Conservation (phyloP, 148 eudicot genomes). For the Euryodendron excelsum region DNA sequence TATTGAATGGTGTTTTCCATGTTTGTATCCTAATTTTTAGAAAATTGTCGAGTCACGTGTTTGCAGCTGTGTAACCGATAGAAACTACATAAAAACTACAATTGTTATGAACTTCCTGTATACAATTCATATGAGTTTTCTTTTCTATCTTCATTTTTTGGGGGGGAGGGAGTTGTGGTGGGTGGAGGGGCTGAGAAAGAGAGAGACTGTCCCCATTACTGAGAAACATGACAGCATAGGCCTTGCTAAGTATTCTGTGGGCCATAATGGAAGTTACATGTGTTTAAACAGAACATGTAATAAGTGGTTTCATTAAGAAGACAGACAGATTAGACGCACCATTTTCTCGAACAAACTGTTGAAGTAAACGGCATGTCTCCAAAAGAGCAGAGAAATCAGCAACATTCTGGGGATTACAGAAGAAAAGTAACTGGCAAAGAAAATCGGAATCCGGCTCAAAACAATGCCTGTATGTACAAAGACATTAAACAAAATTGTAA, state of each 20-base stretch:
- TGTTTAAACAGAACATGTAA: background rate
- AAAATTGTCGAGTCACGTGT: no score
- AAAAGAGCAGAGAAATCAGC: conserved; percentile 61
- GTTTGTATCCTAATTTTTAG: no score
- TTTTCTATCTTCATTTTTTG: no score
- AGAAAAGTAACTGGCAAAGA: conserved; percentile 73
- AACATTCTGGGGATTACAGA: conserved; percentile 59
- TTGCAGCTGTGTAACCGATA: no score
- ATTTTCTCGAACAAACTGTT: conserved; percentile 51
- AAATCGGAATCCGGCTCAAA: conserved; percentile 78
- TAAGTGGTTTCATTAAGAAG: background rate
- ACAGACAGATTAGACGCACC: conserved; percentile 38
- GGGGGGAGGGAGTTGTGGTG: no score
- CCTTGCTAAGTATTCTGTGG: background rate
- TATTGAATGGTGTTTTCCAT: no score
- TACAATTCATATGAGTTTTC: background rate
- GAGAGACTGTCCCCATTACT: no score
- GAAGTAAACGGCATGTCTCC: conserved; percentile 73
- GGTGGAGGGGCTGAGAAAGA: no score
- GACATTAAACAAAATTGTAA: conserved; percentile 6
- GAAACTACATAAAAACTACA: no score
- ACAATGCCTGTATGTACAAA: conserved; percentile 57
- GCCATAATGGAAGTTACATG: background rate
- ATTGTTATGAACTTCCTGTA: no score
- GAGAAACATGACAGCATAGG: background rate